phyloP scores from a whole-genome alignment of 2,329 filamentous ascomycete genomes.

The Fusarium torulosum region DNA sequence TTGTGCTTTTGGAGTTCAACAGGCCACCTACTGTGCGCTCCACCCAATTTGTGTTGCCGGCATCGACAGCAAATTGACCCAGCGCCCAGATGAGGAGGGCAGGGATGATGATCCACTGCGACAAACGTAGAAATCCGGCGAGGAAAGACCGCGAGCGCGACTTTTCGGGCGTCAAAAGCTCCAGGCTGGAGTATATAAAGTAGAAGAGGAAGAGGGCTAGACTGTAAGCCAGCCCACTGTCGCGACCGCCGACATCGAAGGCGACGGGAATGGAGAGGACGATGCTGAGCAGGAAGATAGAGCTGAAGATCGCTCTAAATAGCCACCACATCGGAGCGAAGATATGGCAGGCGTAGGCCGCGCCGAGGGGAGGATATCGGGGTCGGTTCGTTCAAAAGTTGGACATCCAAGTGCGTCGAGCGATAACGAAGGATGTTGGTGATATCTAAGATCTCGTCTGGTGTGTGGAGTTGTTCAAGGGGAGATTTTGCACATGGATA shows the following conservation, averaged over 20 bases:
- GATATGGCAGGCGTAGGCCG: conserved; percentile 48
- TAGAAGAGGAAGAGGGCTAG: conserved; percentile 91
- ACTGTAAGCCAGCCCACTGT: conserved; percentile 94
- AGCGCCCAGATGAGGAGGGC: conserved; percentile 92
- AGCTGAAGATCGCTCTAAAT: conserved; percentile 82
- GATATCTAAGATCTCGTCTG: conserved; percentile 21
- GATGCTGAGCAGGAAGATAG: conserved; percentile 89
- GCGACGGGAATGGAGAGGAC: conserved; percentile 96
- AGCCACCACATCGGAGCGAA: conserved; percentile 80
- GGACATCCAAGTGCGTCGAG: conserved; percentile 39
- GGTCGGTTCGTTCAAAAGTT: conserved; percentile 26
- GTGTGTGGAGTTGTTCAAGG: conserved; percentile 34
- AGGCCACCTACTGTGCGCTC: conserved; percentile 80
- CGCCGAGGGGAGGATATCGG: conserved; percentile 42
- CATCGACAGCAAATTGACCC: conserved; percentile 93
- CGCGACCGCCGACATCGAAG: conserved; percentile 96
- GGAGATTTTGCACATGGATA: conserved; percentile 40
- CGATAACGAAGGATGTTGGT: conserved; percentile 22
- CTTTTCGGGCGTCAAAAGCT: conserved; percentile 81
- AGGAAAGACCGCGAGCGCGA: conserved; percentile 81
- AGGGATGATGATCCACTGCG: conserved; percentile 90
- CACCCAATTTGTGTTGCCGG: conserved; percentile 82
- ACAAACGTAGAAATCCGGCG: conserved; percentile 75
- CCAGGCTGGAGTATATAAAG: conserved; percentile 84
- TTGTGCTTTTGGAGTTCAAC: conserved; percentile 71